Conservation (phyloP, 108 stramenopile species). For the Conticribra weissflogii region DNA sequence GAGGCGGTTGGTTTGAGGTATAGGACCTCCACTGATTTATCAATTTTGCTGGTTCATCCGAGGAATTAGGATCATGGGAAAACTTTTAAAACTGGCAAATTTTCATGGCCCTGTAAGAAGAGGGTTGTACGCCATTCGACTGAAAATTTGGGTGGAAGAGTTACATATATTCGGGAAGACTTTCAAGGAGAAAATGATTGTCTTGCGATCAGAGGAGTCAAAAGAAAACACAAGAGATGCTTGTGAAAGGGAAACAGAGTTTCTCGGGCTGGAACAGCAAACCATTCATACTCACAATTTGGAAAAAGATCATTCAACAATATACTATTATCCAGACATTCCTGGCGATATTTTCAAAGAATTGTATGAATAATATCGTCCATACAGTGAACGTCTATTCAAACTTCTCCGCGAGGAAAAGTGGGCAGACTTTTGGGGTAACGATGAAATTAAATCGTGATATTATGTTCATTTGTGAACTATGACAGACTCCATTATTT, state of each 20-base stretch:
- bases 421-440: conserved; percentile 30
- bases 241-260: conserved; percentile 20
- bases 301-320: conserved; percentile 18
- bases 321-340: conserved; percentile 19
- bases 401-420: conserved; percentile 15
- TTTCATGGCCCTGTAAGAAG: conserved; percentile 22
- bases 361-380: conserved; percentile 20
- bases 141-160: conserved; percentile 34
- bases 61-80: conserved; percentile 26
- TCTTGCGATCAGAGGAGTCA: conserved; percentile 20
- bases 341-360: conserved; percentile 6
- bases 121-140: conserved; percentile 30
- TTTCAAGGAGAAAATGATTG: conserved; percentile 11
- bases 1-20: conserved; percentile 12
- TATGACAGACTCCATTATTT: too few relatives aligned
- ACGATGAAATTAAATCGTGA: not conserved
- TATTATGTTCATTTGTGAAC: not conserved
- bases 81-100: not conserved
- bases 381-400: conserved; percentile 27
- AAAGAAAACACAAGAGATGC: conserved; percentile 10
- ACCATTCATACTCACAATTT: not conserved
- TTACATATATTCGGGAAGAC: conserved; percentile 15
- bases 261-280: conserved; percentile 15
- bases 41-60: conserved; percentile 7
- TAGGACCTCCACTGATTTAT: conserved; percentile 13